These are phyloP conservation scores for Rhizophlyctis rosea DNA, from an alignment of 192 early-diverging fungal species.

Conservation along the genomic window DNA sequence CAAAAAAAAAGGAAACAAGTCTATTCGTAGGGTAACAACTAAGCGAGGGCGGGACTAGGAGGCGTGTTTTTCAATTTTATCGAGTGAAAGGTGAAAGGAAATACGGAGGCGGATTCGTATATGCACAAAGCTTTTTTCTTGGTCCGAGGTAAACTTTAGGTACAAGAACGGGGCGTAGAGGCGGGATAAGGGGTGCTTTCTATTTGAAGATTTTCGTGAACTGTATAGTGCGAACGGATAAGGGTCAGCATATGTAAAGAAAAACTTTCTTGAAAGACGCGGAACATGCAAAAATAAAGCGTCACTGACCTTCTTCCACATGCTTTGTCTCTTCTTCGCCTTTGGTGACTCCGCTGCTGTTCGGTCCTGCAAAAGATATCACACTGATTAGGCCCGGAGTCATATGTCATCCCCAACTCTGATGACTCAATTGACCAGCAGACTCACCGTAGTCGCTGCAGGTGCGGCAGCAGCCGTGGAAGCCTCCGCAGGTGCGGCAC, in stretches of 20 bases:
- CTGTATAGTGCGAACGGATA: neutral
- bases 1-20: neutral
- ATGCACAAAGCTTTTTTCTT: neutral
- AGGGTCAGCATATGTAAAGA: too few relatives aligned
- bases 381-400: too few relatives aligned
- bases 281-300: neutral
- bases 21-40: neutral
- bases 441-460: neutral
- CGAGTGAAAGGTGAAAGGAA: neutral
- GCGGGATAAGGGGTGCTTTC: neutral
- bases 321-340: neutral
- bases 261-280: neutral
- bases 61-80: neutral
- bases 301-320: neutral
- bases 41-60: too few relatives aligned
- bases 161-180: neutral
- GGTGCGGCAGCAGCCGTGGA: neutral
- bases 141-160: neutral
- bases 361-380: too few relatives aligned
- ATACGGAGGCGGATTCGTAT: neutral
- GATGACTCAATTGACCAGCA: neutral
- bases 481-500: neutral
- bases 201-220: neutral
- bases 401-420: too few relatives aligned
- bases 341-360: neutral